Evolutionary conservation across 2,329 filamentous ascomycete species (phyloP).

Genomic region (Thelonectria discophora): DNA sequence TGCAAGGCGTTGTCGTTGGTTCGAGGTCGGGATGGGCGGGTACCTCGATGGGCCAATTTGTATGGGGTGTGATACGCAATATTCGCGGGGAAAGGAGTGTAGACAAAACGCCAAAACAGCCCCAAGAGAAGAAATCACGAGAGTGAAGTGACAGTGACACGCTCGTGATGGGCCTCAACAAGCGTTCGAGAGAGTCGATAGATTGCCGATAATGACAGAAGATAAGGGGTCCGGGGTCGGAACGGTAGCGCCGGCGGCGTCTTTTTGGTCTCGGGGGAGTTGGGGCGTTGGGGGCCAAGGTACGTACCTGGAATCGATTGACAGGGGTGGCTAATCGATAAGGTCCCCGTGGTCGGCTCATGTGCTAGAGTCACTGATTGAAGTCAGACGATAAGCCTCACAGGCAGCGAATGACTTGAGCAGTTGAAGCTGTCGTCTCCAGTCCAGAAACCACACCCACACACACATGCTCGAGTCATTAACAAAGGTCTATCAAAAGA

Average conservation of each 20-base stretch:
- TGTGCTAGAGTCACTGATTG: background rate
- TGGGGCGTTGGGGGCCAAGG: no score
- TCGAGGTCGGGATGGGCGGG: background rate
- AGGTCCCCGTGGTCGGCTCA: constrained; percentile 1
- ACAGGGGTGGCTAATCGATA: no score
- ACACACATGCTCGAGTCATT: background rate
- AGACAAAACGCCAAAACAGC: no score
- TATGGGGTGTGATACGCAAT: no score
- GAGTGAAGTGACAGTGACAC: background rate
- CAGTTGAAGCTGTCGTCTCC: background rate
- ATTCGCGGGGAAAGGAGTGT: constrained; percentile 2
- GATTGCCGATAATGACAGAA: background rate
- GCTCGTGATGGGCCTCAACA: background rate
- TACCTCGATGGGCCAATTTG: constrained; percentile 1
- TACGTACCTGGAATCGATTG: no score
- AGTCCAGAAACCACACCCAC: background rate
- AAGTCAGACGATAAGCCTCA: background rate
- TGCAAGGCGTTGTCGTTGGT: constrained; percentile 32
- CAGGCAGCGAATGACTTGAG: no score
- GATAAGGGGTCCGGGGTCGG: constrained; percentile 2
- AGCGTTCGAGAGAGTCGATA: background rate
- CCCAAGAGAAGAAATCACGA: background rate
- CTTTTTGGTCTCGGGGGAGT: background rate
- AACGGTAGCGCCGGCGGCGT: background rate
- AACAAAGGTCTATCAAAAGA: background rate